phyloP scores from a whole-genome alignment of 164 flowering plant species.

The Magnolia changhungtana region DNA sequence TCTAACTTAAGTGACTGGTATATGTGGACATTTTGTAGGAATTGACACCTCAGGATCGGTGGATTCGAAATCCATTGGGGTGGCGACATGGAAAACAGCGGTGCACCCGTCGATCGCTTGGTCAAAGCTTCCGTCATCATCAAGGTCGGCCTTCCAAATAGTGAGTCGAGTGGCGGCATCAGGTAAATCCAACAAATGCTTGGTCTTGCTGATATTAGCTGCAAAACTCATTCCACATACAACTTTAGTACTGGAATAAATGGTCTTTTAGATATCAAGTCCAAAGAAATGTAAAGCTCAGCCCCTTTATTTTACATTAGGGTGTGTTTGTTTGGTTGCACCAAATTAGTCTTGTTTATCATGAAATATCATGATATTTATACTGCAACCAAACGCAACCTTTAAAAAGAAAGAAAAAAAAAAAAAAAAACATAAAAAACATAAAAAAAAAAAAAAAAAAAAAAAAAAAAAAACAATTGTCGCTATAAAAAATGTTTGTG shows the following conservation, averaged over 20 bases:
- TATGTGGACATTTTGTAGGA: too few species aligned
- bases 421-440: too few species aligned
- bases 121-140: constrained; percentile 27
- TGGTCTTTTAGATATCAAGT: neutral
- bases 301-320: neutral
- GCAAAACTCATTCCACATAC: neutral
- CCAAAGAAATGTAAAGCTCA: too few species aligned
- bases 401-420: too few species aligned
- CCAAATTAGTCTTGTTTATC: too few species aligned
- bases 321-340: too few species aligned
- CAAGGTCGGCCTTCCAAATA: constrained; percentile 27
- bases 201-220: constrained; percentile 18
- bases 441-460: too few species aligned
- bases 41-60: constrained; percentile 25
- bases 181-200: constrained; percentile 21
- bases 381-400: too few species aligned
- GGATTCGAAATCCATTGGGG: constrained; percentile 30
- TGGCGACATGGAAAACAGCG: constrained; percentile 27
- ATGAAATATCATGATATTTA: too few species aligned
- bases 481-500: too few species aligned
- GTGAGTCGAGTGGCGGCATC: constrained; percentile 16
- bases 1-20: too few species aligned
- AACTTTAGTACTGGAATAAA: neutral
- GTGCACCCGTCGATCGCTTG: constrained; percentile 18
- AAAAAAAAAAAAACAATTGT: too few species aligned